These are phyloP conservation scores for Fusarium concolor DNA, from an alignment of 2,329 filamentous ascomycete species.

Conservation along the genomic window DNA sequence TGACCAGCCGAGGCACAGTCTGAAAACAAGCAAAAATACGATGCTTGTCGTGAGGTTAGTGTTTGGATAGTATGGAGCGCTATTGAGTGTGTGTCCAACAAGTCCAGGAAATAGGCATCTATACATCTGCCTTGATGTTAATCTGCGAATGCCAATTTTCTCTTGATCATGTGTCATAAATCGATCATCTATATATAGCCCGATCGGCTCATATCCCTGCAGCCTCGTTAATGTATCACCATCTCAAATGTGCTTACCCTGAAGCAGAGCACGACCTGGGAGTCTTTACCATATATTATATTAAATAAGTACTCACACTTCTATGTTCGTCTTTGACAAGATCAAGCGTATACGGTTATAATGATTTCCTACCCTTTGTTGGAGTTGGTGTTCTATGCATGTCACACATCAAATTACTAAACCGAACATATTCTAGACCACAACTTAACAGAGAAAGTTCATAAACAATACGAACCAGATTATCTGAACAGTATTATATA, in stretches of 20 bases:
- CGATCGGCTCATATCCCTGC: constrained; percentile 2
- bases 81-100: not conserved
- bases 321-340: too few relatives aligned
- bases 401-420: not conserved
- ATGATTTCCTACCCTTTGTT: not conserved
- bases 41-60: not conserved
- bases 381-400: not conserved
- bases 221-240: not conserved
- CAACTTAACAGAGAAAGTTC: not conserved
- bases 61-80: not conserved
- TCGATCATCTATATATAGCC: constrained; percentile 4
- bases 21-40: not conserved
- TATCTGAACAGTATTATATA: not conserved
- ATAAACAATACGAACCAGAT: not conserved
- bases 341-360: too few relatives aligned
- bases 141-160: not conserved
- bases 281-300: too few relatives aligned
- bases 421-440: not conserved
- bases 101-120: too few relatives aligned
- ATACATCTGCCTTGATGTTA: not conserved
- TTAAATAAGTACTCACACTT: too few relatives aligned
- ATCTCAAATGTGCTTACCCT: constrained; percentile 11
- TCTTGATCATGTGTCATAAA: not conserved
- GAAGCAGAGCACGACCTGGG: not conserved
- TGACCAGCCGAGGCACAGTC: constrained; percentile 5